These are phyloP conservation scores for Hippophae gyantsensis DNA, from an alignment of 306 rosid species.

Conservation along the genomic window DNA sequence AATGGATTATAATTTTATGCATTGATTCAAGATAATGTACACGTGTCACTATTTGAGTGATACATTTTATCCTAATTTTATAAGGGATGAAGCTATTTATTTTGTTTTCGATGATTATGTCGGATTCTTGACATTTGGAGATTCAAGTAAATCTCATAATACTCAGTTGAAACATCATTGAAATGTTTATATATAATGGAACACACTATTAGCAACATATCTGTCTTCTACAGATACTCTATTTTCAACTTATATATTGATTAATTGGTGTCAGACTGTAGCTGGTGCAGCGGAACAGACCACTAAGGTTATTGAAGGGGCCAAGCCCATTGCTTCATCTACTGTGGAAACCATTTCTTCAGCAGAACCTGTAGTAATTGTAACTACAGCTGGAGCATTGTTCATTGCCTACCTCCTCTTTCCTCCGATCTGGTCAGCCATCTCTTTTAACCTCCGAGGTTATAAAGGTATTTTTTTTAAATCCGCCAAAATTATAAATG, in stretches of 20 bases:
- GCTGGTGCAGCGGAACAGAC: slow-evolving; percentile 79
- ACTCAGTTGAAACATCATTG: too few relatives aligned
- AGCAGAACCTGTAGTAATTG: slow-evolving; percentile 69
- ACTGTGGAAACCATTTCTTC: slow-evolving; percentile 58
- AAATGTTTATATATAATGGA: too few relatives aligned
- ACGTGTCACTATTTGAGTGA: too few relatives aligned
- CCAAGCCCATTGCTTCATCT: slow-evolving; percentile 75
- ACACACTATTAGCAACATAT: too few relatives aligned
- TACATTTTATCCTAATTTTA: too few relatives aligned
- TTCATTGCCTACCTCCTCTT: slow-evolving; percentile 56
- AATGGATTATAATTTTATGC: too few relatives aligned
- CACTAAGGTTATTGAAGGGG: slow-evolving; percentile 66
- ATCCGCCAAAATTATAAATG: slow-evolving; percentile 14
- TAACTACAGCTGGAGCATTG: slow-evolving; percentile 67
- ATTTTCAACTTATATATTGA: not conserved
- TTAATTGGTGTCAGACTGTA: slow-evolving; percentile 54
- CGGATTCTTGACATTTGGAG: too few relatives aligned
- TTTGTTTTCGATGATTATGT: too few relatives aligned
- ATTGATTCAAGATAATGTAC: too few relatives aligned
- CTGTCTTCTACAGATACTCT: too few relatives aligned
- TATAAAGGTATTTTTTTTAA: slow-evolving; percentile 48
- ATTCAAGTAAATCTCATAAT: too few relatives aligned
- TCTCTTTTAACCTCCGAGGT: slow-evolving; percentile 70
- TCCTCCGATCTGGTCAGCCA: slow-evolving; percentile 76
- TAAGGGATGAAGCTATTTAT: too few relatives aligned